Base-by-base conservation (phyloP, 495 filamentous ascomycete genomes). In the Sordaria brevicollis region DNA sequence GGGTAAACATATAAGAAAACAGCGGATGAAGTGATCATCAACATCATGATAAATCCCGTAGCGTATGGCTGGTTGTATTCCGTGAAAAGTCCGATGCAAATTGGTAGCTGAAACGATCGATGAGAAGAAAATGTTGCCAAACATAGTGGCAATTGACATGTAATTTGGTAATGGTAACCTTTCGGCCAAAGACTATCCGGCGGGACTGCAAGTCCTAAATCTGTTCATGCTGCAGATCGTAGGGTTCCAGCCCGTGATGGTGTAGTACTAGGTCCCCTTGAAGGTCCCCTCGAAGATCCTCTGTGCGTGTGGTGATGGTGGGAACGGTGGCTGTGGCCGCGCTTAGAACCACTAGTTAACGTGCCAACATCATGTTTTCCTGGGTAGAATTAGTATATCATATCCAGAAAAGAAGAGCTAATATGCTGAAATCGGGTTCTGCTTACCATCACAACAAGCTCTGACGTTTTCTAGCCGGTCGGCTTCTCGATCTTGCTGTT, bases 391-490 rank as follows among this genome's bases (percentile, higher is more conserved):
- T 75, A 80, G 74, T 69, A 71, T 68, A 9, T 13, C 11, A 34
- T 43, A 31, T 7, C 34, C 35, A 10, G 19, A 35, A 31, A 67
- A 19, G 37, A n/a, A 49, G 13, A 65, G 39, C 34, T 34, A 15
- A 29, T 49, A 39, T 65, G 25, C 35, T 65, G 34, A 67, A 73
- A n/a, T n/a, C n/a, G 39, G 66, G 15, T 9, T 39, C 29, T n/a
- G 83, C 89, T 84, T 83, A 94, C 93, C 95, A 87, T 97, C 95
- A 80, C 95, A 99, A 82, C 95, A 99, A 67, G 93, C 94, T 77
- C 95, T 86, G 65, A 99, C 95, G 76, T 99, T 97, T 82, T 97
- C 96, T 73, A 99, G 84, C 69, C 89, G 83, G 75, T 93, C 92
- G 17, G 87, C 81, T 70, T 91, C 90, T 66, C 84, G 81, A 73